These are phyloP conservation scores for Avena eriantha DNA, from an alignment of 176 grass and related monocot genomes.

Conservation along the genomic window DNA sequence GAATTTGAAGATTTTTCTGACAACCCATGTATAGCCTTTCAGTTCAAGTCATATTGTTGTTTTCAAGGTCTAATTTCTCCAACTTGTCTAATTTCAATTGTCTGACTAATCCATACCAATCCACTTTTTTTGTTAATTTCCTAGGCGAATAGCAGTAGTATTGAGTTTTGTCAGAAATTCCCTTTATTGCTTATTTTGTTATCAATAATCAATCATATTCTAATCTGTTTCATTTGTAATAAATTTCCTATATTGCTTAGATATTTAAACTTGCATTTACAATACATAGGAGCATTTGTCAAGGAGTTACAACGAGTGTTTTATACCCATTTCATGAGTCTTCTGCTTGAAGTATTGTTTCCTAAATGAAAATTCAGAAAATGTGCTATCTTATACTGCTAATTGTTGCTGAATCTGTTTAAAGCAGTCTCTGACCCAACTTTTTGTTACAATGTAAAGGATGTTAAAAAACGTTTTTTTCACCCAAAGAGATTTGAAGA, in stretches of 20 bases:
- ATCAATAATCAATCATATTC: neutral
- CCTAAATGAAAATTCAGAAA: neutral
- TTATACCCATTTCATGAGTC: neutral
- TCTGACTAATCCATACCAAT: neutral
- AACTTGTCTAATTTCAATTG: neutral
- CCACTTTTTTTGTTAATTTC: neutral
- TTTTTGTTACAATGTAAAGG: neutral
- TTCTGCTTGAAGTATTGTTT: conserved; percentile 1
- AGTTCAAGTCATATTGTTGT: neutral
- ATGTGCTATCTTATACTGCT: neutral
- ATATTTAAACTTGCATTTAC: neutral
- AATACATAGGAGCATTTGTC: neutral
- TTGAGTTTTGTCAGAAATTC: neutral
- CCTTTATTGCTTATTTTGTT: conserved; percentile 9
- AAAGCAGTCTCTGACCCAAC: conserved; percentile 3
- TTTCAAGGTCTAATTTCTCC: neutral
- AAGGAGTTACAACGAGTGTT: neutral
- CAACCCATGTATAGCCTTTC: neutral
- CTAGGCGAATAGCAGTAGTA: neutral
- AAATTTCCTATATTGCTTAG: neutral
- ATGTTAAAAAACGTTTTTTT: conserved; percentile 6
- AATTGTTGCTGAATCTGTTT: neutral
- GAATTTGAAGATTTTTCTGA: neutral
- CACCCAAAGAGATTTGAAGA: neutral
- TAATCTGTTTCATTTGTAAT: neutral